Evolutionary conservation across 768 basidiomycete species (phyloP).

Genomic region (Brasilioporus rufonigricans): DNA sequence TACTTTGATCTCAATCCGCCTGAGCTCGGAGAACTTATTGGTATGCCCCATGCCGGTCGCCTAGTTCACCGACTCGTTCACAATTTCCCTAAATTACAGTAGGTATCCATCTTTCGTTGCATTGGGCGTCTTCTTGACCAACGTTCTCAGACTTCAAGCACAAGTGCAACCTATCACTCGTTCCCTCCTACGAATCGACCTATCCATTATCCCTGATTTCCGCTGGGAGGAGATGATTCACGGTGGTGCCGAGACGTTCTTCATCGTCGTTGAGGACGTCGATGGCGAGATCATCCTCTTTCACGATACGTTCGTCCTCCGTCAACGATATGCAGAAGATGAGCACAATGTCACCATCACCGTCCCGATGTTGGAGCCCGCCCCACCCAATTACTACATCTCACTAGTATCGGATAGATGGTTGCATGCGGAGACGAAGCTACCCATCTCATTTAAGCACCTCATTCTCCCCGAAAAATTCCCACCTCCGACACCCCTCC

Average conservation of each 20-base stretch:
- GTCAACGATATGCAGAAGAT: conserved; percentile 87
- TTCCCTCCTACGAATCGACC: conserved; percentile 85
- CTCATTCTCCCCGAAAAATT: conserved; percentile 97
- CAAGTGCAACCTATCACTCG: conserved; percentile 97
- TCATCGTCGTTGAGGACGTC: conserved; percentile 94
- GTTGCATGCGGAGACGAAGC: conserved; percentile 91
- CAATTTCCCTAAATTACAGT: conserved; percentile 94
- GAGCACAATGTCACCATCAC: conserved; percentile 95
- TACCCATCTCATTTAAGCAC: conserved; percentile 97
- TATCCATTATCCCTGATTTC: conserved; percentile 97
- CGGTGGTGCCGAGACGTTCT: conserved; percentile 84
- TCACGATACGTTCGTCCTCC: conserved; percentile 90
- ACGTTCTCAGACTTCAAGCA: conserved; percentile 67
- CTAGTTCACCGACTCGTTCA: conserved; percentile 93
- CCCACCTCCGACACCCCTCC: conserved; percentile 87
- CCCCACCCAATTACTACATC: conserved; percentile 98
- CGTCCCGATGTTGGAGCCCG: conserved; percentile 95
- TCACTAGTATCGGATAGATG: conserved; percentile 93
- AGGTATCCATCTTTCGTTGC: conserved; percentile 23
- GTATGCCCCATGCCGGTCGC: conserved; percentile 89
- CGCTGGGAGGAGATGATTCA: conserved; percentile 96
- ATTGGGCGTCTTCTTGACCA: neutral
- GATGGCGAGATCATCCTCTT: conserved; percentile 96
- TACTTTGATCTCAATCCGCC: conserved; percentile 92
- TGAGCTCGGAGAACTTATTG: conserved; percentile 94